A percentile compares a stretch with the other conserved stretches of the same genome.
phyloP scores from a whole-genome alignment of 345 rosid species.

The Dimocarpus longan region DNA sequence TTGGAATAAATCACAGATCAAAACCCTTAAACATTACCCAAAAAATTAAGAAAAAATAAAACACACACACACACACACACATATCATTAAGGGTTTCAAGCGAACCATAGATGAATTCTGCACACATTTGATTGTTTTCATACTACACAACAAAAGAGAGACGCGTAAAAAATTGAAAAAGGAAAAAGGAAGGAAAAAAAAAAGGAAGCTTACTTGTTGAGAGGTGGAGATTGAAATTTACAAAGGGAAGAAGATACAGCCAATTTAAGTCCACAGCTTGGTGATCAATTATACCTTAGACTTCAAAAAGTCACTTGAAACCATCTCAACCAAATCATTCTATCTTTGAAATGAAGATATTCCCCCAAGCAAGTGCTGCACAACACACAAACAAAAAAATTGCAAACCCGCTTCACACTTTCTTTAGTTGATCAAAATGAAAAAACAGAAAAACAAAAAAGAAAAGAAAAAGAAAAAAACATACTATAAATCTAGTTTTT shows the following conservation, averaged over 20 bases:
- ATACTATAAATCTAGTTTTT: background rate
- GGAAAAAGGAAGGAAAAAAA: background rate
- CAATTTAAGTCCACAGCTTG: slow-evolving; percentile 24
- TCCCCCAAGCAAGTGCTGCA: slow-evolving; percentile 15
- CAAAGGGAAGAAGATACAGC: background rate
- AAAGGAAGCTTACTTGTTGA: slow-evolving; percentile 12
- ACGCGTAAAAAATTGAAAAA: background rate
- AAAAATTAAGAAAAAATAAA: background rate
- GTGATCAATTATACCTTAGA: slow-evolving; percentile 19
- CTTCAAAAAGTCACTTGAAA: slow-evolving; percentile 14
- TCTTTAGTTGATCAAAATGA: slow-evolving; percentile 1
- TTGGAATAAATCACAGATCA: slow-evolving; percentile 3
- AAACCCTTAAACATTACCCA: background rate
- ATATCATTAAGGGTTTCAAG: too few relatives aligned
- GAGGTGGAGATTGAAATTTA: background rate
- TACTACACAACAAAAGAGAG: background rate
- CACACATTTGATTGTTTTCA: background rate
- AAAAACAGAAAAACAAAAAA: background rate
- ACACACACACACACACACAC: too few relatives aligned
- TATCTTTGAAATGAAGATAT: slow-evolving; percentile 35
- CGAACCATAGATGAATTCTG: background rate
- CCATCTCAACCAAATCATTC: slow-evolving; percentile 22
- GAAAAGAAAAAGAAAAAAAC: background rate
- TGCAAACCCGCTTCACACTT: slow-evolving; percentile 28
- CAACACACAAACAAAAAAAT: slow-evolving; percentile 9